Evolutionary conservation across 345 rosid genomes (phyloP).

Genomic region (Balakata baccata): DNA sequence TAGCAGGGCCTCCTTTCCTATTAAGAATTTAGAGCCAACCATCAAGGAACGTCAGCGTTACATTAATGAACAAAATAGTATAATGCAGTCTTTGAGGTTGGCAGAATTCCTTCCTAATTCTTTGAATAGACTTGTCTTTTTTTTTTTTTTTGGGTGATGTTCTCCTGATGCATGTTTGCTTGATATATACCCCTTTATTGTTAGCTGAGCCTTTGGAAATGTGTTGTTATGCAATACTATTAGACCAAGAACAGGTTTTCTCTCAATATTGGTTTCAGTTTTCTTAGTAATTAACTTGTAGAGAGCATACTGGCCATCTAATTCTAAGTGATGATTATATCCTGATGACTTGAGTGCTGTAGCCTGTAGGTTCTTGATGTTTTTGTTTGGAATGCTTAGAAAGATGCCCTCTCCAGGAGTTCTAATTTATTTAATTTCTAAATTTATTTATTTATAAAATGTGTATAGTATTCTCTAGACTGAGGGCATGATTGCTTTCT

Average conservation of each 20-base stretch:
- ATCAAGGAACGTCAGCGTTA: conserved; percentile 64
- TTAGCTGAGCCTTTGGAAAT: not conserved
- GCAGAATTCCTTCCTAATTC: conserved; percentile 21
- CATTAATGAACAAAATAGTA: conserved; percentile 74
- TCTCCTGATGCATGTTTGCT: not conserved
- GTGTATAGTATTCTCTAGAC: not conserved
- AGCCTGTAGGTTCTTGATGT: too few relatives aligned
- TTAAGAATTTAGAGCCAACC: conserved; percentile 53
- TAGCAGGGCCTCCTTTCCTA: conserved; percentile 43
- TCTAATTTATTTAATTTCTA: not conserved
- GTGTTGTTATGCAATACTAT: not conserved
- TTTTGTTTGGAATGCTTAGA: too few relatives aligned
- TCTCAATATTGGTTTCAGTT: not conserved
- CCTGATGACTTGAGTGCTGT: too few relatives aligned
- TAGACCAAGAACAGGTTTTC: not conserved
- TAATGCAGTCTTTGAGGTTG: conserved; percentile 96
- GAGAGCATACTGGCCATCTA: not conserved
- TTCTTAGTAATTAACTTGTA: not conserved
- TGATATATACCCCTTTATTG: not conserved
- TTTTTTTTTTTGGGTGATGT: not conserved
- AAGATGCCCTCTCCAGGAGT: not conserved
- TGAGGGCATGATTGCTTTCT: not conserved
- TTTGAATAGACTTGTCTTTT: not conserved
- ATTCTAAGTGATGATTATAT: too few relatives aligned
- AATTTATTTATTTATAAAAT: not conserved